Conservation (phyloP, 192 early-diverging fungal genomes). For the Geosiphon pyriformis region DNA sequence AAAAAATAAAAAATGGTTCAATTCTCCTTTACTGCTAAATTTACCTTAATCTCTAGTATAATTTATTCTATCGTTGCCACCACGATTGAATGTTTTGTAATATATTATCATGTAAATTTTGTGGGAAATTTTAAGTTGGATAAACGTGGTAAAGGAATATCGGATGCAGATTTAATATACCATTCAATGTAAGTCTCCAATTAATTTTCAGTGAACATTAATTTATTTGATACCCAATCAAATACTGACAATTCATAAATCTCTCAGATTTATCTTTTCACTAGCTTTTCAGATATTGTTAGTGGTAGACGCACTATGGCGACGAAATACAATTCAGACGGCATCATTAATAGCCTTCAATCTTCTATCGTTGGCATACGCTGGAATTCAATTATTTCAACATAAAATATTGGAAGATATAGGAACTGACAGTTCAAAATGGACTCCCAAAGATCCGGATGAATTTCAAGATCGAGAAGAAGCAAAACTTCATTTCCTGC, state of each 20-base stretch:
- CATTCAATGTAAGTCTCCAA: constrained; percentile 18
- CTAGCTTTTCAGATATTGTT: constrained; percentile 10
- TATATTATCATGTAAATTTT: constrained; percentile 16
- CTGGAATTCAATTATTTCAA: constrained; percentile 59
- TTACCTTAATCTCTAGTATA: no score
- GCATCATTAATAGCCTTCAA: constrained; percentile 70
- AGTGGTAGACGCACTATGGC: constrained; percentile 5
- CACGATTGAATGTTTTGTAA: constrained; percentile 8
- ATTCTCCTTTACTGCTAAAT: no score
- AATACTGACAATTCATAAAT: neutral
- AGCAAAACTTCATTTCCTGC: constrained; percentile 24
- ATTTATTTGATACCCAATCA: neutral
- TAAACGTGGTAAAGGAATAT: constrained; percentile 10
- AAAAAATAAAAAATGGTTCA: no score
- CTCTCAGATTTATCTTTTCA: constrained; percentile 18
- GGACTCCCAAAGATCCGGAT: neutral
- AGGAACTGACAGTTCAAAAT: neutral
- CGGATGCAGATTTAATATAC: constrained; percentile 22
- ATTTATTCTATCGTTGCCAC: constrained; percentile 15
- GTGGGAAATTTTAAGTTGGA: neutral
- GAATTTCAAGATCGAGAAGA: neutral
- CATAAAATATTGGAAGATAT: constrained; percentile 20
- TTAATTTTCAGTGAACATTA: neutral
- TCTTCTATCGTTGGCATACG: constrained; percentile 56
- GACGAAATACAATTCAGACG: constrained; percentile 82